phyloP scores from a whole-genome alignment of 345 rosid genomes.

The Alliaria petiolata region DNA sequence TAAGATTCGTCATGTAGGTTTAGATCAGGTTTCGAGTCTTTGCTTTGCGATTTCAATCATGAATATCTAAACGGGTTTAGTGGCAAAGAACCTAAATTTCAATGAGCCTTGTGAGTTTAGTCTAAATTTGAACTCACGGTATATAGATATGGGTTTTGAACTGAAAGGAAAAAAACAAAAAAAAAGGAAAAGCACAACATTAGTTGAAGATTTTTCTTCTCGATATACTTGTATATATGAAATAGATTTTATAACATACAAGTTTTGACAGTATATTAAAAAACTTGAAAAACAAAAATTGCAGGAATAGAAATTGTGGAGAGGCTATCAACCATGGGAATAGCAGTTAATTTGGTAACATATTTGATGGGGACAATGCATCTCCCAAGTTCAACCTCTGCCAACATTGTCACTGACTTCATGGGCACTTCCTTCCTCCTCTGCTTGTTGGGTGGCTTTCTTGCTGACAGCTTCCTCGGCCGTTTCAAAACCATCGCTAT shows the following conservation, averaged over 20 bases:
- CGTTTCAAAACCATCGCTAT: constrained; percentile 69
- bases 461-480: constrained; percentile 69
- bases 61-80: too few species aligned
- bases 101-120: too few species aligned
- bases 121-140: too few species aligned
- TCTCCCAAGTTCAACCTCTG: constrained; percentile 59
- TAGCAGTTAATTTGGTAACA: constrained; percentile 74
- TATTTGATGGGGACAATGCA: constrained; percentile 63
- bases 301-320: constrained; percentile 65
- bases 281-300: too few species aligned
- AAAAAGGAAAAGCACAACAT: too few species aligned
- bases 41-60: too few species aligned
- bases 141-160: background rate
- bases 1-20: too few species aligned
- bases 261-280: background rate
- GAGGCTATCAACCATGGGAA: constrained; percentile 72
- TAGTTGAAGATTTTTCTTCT: background rate
- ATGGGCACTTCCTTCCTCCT: constrained; percentile 66
- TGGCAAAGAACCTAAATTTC: too few species aligned
- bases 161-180: too few species aligned
- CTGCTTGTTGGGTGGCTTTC: constrained; percentile 68
- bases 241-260: background rate
- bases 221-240: background rate
- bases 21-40: too few species aligned
- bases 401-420: constrained; percentile 64